These are phyloP conservation scores for Trametes sp. DNA, from an alignment of 1,284 basidiomycete species.

Conservation along the genomic window DNA sequence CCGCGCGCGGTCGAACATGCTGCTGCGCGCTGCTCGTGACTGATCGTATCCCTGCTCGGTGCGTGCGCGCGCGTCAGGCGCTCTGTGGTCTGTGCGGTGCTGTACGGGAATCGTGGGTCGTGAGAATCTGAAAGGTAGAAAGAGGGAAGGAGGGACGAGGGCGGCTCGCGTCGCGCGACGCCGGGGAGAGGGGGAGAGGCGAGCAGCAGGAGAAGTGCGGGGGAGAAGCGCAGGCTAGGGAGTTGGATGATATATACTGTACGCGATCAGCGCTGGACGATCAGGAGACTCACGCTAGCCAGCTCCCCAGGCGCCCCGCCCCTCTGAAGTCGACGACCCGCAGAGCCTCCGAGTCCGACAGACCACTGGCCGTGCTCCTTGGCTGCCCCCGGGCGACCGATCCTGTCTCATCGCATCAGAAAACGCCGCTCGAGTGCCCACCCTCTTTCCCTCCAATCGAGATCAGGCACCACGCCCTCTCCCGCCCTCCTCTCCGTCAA, in stretches of 20 bases:
- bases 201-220: neutral
- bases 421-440: neutral
- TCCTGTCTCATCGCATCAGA: neutral
- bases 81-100: neutral
- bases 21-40: neutral
- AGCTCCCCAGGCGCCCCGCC: neutral
- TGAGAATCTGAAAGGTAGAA: conserved; percentile 4
- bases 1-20: conserved; percentile 6
- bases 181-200: conserved; percentile 1
- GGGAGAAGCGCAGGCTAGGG: conserved; percentile 7
- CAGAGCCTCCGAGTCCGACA: no score
- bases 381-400: neutral
- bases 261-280: neutral
- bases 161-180: neutral
- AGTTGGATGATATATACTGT: neutral
- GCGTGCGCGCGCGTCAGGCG: neutral
- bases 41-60: neutral
- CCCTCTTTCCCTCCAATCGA: neutral
- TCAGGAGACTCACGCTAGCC: conserved; percentile 1
- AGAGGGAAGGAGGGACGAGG: conserved; percentile 3
- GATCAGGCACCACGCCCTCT: neutral
- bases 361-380: no score
- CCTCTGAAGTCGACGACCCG: no score
- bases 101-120: conserved; percentile 5
- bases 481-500: neutral